phyloP scores from a whole-genome alignment of 208 protist species.

The Phytomonas sp. region DNA sequence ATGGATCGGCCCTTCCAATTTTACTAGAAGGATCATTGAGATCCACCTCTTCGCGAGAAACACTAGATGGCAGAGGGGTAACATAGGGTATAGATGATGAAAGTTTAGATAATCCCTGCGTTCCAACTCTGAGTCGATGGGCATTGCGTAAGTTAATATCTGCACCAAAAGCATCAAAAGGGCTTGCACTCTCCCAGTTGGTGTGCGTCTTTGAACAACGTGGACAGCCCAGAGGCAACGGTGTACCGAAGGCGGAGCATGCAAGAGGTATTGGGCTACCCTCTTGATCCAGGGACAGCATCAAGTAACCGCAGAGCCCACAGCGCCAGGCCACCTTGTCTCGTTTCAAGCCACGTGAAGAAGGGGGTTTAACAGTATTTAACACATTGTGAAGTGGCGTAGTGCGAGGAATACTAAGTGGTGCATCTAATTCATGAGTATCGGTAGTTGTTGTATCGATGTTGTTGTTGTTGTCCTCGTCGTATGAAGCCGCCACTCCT shows the following conservation, averaged over 20 bases:
- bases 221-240: slow-evolving; percentile 68
- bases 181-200: slow-evolving; percentile 47
- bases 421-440: background rate
- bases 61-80: background rate
- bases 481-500: background rate
- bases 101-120: background rate
- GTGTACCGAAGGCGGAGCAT: slow-evolving; percentile 51
- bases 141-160: slow-evolving; percentile 68
- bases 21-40: background rate
- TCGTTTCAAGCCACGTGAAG: background rate
- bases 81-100: background rate
- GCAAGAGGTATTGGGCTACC: slow-evolving; percentile 58
- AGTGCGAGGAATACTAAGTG: background rate
- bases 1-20: background rate
- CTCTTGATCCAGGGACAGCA: slow-evolving; percentile 75
- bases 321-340: slow-evolving; percentile 72
- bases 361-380: background rate
- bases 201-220: slow-evolving; percentile 68
- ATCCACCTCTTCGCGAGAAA: background rate
- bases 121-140: background rate
- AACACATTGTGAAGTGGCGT: background rate
- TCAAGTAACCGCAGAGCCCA: slow-evolving; percentile 69
- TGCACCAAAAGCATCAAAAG: slow-evolving; percentile 65
- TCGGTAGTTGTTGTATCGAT: background rate
- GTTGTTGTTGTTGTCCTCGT: slow-evolving; percentile 8